phyloP scores from a whole-genome alignment of 352 stramenopile species.

The Aphanomyces cochlioides region DNA sequence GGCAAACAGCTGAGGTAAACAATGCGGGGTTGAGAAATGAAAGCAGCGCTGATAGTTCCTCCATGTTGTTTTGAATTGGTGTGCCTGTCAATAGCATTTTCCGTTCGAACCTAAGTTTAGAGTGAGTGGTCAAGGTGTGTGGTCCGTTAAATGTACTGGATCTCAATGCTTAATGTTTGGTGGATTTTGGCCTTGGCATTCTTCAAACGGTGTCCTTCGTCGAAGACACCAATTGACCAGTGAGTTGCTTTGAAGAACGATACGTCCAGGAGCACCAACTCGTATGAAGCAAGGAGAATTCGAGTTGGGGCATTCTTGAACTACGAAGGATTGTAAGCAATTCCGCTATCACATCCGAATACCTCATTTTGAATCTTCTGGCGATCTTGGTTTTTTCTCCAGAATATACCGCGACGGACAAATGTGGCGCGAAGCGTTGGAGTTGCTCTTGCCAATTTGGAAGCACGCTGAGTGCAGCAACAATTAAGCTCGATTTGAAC shows the following conservation, averaged over 20 bases:
- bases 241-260: constrained; percentile 45
- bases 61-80: constrained; percentile 34
- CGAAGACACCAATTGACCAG: constrained; percentile 44
- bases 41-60: constrained; percentile 34
- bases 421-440: constrained; percentile 54
- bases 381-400: constrained; percentile 52
- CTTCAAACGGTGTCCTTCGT: constrained; percentile 33
- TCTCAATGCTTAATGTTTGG: constrained; percentile 17
- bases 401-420: constrained; percentile 55
- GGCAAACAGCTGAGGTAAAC: constrained; percentile 54
- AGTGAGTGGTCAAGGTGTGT: background rate
- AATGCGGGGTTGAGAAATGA: constrained; percentile 80
- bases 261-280: constrained; percentile 60
- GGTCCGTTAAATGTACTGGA: background rate
- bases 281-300: constrained; percentile 73
- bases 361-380: constrained; percentile 33
- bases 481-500: constrained; percentile 44
- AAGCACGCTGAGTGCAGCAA: constrained; percentile 73
- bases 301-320: constrained; percentile 32
- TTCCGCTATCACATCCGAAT: background rate
- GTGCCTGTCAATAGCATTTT: constrained; percentile 32
- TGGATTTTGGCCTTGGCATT: constrained; percentile 30
- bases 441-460: constrained; percentile 84
- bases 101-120: constrained; percentile 26
- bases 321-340: background rate